Base-by-base conservation (phyloP, 331 rosid species). In the Ulmus americana region DNA sequence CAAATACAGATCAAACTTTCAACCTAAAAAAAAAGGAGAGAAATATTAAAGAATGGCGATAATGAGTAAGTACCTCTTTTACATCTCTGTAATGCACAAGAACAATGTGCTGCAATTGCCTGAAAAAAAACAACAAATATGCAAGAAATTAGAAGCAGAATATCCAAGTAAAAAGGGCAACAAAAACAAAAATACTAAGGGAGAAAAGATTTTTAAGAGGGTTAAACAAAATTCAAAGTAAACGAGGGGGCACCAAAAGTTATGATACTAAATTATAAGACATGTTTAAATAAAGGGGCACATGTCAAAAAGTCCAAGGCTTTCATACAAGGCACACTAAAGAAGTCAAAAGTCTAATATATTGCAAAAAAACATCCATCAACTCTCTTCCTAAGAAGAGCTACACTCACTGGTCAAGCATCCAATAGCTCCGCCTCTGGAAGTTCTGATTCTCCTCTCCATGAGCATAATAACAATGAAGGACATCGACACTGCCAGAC, bases 391-490 rank as follows among this genome's bases (percentile, higher is more conserved):
- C 28, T 28, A 75, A 46, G 20, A 22, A 53, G 39, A 63, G 70
- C 61, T 54, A 39, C 57, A 79, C 88, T 79, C 67, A 88, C 92
- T 58, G 68, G 62, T 88, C 92, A 76, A 88, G 88, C 92, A 88
- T 77, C 96, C 96, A 85, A 78, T 81, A 85, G 74, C 96, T 79
- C 75, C 92, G 80, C 9, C 96, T 78, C 77, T 83, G 92, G 73
- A 88, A 88, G 67, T 68, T 76, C 22, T 78, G 76, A 70, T 83
- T 80, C 57, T 81, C 92, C 82, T 88, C 90, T 49, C 96, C 86
- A 62, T 85, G 96, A 39, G 96, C 96, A 79, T 88, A 83, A 73
- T 88, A 88, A 72, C 90, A 85, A 44, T 85, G 86, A 74, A 88
- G 73, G 60, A 76, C 90, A 44, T 88, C 90, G 52, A 85, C 83